A percentile compares a stretch with the other conserved stretches of the same genome.
Conservation (phyloP, 345 rosid genomes). For the Citrus reticulata region DNA sequence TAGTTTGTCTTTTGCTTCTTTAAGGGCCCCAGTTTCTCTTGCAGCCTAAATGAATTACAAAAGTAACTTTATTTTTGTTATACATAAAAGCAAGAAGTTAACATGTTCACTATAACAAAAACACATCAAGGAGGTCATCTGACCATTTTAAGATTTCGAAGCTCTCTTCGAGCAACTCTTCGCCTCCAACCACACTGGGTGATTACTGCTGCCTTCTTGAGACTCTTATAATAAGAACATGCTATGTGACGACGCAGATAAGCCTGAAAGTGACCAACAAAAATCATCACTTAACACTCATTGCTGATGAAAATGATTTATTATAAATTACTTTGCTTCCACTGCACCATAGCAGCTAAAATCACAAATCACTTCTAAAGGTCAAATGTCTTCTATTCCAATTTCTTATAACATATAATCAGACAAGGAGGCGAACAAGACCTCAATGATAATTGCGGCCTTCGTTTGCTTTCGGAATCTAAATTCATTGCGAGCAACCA, state of each 20-base stretch:
- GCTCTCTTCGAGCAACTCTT: conserved; percentile 92
- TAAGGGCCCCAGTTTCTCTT: conserved; percentile 94
- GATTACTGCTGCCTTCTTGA: conserved; percentile 73
- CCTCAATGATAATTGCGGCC: conserved; percentile 92
- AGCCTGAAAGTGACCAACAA: conserved; percentile 54
- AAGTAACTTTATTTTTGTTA: conserved; percentile 8
- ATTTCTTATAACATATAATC: conserved; percentile 13
- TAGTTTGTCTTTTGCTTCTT: conserved; percentile 97
- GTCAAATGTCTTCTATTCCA: conserved; percentile 11
- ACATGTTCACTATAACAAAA: conserved; percentile 8
- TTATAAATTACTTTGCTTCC: conserved; percentile 1
- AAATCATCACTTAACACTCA: conserved; percentile 12
- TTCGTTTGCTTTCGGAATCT: conserved; percentile 86
- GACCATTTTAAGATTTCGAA: conserved; percentile 91
- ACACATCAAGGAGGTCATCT: conserved; percentile 13
- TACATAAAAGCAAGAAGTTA: neutral
- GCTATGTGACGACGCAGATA: conserved; percentile 61
- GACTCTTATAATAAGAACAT: conserved; percentile 69
- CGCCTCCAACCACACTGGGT: conserved; percentile 96
- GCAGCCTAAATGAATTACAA: conserved; percentile 60
- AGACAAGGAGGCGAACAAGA: conserved; percentile 22
- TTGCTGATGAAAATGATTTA: neutral
- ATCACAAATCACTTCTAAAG: neutral
- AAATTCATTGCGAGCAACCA: conserved; percentile 94
- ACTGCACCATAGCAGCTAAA: conserved; percentile 6